These are phyloP conservation scores for Penicillium subrubescens DNA, from an alignment of 495 filamentous ascomycete genomes.

Conservation along the genomic window DNA sequence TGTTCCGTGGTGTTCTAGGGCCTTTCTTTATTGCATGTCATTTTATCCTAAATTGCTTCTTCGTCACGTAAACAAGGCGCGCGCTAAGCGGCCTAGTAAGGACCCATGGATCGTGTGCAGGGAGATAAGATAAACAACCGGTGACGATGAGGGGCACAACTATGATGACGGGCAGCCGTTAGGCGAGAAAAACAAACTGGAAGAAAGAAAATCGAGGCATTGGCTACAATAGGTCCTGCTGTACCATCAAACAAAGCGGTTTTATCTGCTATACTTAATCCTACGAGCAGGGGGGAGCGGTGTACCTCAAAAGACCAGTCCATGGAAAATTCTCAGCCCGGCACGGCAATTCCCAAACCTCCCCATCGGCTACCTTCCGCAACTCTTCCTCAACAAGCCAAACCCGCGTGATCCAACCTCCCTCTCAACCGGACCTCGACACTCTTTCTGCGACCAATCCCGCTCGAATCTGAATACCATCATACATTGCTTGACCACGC, in stretches of 20 bases:
- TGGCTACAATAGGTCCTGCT: neutral
- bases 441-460: neutral
- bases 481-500: neutral
- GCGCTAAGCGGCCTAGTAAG: conserved; percentile 5
- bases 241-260: neutral
- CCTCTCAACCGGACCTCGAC: neutral
- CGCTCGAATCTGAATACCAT: neutral
- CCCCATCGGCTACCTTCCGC: conserved; percentile 19
- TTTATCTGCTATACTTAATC: conserved; percentile 9
- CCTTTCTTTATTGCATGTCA: neutral
- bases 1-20: neutral
- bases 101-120: conserved; percentile 18
- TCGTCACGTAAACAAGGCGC: neutral
- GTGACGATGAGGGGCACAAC: conserved; percentile 32
- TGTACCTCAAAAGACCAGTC: conserved; percentile 9
- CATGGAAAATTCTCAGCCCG: conserved; percentile 30
- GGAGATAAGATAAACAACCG: conserved; percentile 31
- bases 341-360: conserved; percentile 23
- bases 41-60: conserved; percentile 1
- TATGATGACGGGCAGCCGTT: conserved; percentile 1
- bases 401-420: conserved; percentile 1
- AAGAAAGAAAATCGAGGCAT: neutral
- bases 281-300: conserved; percentile 13
- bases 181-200: neutral
- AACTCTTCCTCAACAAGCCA: conserved; percentile 8